These are phyloP conservation scores for Millerozyma miso DNA, from an alignment of 805 yeast species.

Conservation along the genomic window DNA sequence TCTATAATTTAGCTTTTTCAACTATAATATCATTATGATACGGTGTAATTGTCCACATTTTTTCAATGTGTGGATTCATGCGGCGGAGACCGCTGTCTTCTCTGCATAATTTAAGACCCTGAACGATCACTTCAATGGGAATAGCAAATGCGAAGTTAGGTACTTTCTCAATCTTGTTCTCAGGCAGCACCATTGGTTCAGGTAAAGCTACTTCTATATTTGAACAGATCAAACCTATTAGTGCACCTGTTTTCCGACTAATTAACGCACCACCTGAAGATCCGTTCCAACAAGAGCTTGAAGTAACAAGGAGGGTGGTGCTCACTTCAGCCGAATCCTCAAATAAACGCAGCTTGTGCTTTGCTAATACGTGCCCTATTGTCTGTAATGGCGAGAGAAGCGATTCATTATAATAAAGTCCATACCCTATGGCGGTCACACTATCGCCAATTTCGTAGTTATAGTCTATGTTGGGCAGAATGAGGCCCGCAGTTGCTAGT, in stretches of 20 bases:
- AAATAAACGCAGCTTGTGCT: slow-evolving; percentile 9
- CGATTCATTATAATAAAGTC: slow-evolving; percentile 27
- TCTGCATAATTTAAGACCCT: slow-evolving; percentile 12
- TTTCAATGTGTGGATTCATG: slow-evolving; percentile 11
- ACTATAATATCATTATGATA: slow-evolving; percentile 18
- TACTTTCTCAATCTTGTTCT: slow-evolving; percentile 20
- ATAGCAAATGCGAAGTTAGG: slow-evolving; percentile 27
- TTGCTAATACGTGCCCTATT: slow-evolving; percentile 26
- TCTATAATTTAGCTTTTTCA: slow-evolving; percentile 17
- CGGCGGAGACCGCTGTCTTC: neutral
- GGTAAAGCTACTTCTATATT: slow-evolving; percentile 37
- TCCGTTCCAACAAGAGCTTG: slow-evolving; percentile 49
- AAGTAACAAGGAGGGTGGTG: slow-evolving; percentile 26
- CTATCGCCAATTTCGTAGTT: slow-evolving; percentile 13
- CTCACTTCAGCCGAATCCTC: neutral
- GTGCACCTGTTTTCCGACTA: slow-evolving; percentile 10
- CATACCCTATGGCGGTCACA: slow-evolving; percentile 36
- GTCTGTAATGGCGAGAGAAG: slow-evolving; percentile 27
- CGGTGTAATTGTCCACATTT: slow-evolving; percentile 20
- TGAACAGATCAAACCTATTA: slow-evolving; percentile 42
- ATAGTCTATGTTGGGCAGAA: slow-evolving; percentile 5
- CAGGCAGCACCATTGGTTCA: neutral
- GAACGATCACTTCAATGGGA: slow-evolving; percentile 28
- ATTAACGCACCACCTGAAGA: slow-evolving; percentile 48
- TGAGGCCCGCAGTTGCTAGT: neutral